Evolutionary conservation across 2,329 filamentous ascomycete species (phyloP).

Genomic region (Pseudogymnoascus sp.): DNA sequence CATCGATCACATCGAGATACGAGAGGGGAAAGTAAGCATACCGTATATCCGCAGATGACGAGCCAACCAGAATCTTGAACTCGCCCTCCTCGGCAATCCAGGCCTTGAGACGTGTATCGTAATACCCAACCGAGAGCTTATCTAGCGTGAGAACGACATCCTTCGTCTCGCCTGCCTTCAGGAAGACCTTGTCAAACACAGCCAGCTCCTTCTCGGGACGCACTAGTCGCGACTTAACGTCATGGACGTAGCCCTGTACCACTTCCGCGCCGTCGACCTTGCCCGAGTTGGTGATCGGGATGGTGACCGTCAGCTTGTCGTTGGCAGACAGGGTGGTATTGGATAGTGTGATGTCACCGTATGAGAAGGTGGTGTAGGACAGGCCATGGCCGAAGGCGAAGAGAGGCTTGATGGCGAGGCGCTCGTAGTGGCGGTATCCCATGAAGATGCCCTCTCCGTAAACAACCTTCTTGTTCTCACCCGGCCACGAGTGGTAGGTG

Average conservation of each 20-base stretch:
- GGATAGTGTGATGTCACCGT: slow-evolving; percentile 47
- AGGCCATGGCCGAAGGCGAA: slow-evolving; percentile 70
- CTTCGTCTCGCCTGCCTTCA: slow-evolving; percentile 44
- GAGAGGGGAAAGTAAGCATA: slow-evolving; percentile 29
- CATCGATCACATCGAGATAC: slow-evolving; percentile 7
- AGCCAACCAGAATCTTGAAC: slow-evolving; percentile 53
- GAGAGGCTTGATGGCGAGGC: slow-evolving; percentile 46
- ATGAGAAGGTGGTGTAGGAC: slow-evolving; percentile 62
- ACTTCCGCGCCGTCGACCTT: slow-evolving; percentile 49
- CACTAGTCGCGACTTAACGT: slow-evolving; percentile 52
- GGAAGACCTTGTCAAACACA: slow-evolving; percentile 56
- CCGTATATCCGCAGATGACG: slow-evolving; percentile 56
- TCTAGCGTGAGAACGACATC: slow-evolving; percentile 34
- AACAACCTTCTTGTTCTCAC: slow-evolving; percentile 57
- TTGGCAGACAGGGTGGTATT: slow-evolving; percentile 32
- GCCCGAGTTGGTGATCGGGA: slow-evolving; percentile 54
- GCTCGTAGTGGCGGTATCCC: slow-evolving; percentile 66
- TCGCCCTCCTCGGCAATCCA: slow-evolving; percentile 60
- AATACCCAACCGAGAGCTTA: slow-evolving; percentile 48
- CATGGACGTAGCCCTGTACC: slow-evolving; percentile 60
- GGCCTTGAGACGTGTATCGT: slow-evolving; percentile 46
- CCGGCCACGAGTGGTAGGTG: slow-evolving; percentile 64
- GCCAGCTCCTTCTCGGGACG: slow-evolving; percentile 63
- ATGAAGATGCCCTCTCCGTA: slow-evolving; percentile 69
- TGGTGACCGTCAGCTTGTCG: slow-evolving; percentile 27